Percentiles rank a stretch among this genome's conserved stretches.
Conservation (phyloP, 208 protist genomes). For the Leishmania tarentolae region DNA sequence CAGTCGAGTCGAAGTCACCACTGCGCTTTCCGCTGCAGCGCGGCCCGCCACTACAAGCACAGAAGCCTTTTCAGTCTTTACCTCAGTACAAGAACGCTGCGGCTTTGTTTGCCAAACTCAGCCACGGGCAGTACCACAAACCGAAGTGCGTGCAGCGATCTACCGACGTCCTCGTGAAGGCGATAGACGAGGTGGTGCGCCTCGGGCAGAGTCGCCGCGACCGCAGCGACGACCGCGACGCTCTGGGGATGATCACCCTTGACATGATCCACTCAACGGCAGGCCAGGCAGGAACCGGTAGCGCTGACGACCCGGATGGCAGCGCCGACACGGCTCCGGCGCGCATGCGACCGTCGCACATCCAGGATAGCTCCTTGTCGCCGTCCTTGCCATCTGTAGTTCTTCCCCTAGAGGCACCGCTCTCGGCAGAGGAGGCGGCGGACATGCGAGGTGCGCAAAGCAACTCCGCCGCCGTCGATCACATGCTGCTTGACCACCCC, state of each 20-base stretch:
- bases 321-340: conserved; percentile 12
- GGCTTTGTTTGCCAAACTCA: conserved; percentile 23
- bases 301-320: conserved; percentile 6
- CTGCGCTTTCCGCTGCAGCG: not conserved
- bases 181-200: conserved; percentile 32
- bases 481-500: conserved; percentile 9
- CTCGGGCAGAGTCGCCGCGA: conserved; percentile 11
- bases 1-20: conserved; percentile 7
- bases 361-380: not conserved
- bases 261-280: conserved; percentile 17
- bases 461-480: not conserved
- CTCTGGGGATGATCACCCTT: conserved; percentile 16
- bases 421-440: not conserved
- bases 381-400: conserved; percentile 6
- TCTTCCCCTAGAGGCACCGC: not conserved
- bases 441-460: not conserved
- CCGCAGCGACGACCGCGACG: conserved; percentile 13
- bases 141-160: conserved; percentile 30
- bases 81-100: not conserved
- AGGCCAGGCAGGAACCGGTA: not conserved
- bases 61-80: not conserved
- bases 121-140: conserved; percentile 29
- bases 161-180: conserved; percentile 26
- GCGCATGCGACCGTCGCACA: conserved; percentile 6
- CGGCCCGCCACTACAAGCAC: conserved; percentile 9